Percentiles rank a stretch among this genome's conserved stretches.
phyloP scores from a whole-genome alignment of 2,329 filamentous ascomycete species.

The Colletotrichum trifolii region DNA sequence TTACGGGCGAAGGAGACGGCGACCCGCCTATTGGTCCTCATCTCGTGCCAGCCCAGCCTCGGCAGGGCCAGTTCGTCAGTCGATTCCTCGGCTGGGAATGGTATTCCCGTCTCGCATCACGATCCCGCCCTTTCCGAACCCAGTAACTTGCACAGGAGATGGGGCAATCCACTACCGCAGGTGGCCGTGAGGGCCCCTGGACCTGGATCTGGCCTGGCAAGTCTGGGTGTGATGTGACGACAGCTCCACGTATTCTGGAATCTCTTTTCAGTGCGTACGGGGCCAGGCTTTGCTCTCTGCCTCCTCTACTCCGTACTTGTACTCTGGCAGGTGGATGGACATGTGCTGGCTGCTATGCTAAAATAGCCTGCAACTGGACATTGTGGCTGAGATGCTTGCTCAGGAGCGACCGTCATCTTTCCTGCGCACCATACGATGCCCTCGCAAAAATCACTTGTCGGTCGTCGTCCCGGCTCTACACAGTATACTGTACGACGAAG shows the following conservation, averaged over 20 bases:
- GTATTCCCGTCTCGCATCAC: slow-evolving; percentile 12
- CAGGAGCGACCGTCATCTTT: slow-evolving; percentile 9
- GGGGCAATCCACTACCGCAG: slow-evolving; percentile 18
- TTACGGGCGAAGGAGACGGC: slow-evolving; percentile 14
- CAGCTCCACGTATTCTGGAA: slow-evolving; percentile 31
- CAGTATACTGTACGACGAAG: too few species aligned
- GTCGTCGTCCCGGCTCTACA: too few species aligned
- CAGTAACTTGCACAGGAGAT: slow-evolving; percentile 17
- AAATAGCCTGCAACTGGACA: slow-evolving; percentile 2
- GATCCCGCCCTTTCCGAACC: slow-evolving; percentile 33
- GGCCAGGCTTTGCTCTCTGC: slow-evolving; percentile 1
- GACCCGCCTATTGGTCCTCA: background rate
- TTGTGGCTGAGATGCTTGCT: slow-evolving; percentile 32
- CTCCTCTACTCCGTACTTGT: slow-evolving; percentile 15
- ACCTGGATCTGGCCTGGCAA: background rate
- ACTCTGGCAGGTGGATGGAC: slow-evolving; percentile 7
- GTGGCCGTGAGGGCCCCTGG: slow-evolving; percentile 27
- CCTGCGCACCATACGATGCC: background rate
- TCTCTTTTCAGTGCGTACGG: slow-evolving; percentile 10
- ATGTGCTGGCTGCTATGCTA: slow-evolving; percentile 1
- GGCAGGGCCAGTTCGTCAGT: background rate
- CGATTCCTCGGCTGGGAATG: background rate
- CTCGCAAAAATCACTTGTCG: too few species aligned
- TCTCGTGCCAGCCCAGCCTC: slow-evolving; percentile 14
- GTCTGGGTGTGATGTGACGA: background rate